Base-by-base conservation (phyloP, 139 green algal species). In the Picochlorum sp. region DNA sequence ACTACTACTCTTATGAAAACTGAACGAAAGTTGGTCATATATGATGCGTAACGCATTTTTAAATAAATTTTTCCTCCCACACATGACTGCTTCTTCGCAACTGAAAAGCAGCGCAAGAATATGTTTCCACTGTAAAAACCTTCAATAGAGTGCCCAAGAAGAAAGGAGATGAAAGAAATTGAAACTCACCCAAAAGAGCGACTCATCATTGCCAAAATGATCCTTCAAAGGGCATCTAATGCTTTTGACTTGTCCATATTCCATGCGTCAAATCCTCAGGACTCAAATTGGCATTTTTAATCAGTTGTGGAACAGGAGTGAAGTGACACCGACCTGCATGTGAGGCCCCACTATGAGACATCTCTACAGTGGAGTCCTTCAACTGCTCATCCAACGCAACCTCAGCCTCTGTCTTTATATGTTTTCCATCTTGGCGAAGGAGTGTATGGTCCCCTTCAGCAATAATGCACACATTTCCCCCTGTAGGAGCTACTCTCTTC, bases 131-230 rank as follows among this genome's bases (percentile, higher is more conserved):
- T 94, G 87, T 49, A 68, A 55, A 69, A 85, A 87, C 79, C 74
- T 57, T 88, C 78, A 21, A 91, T 59, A 1, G 79, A 88, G 61
- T 94, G 87, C 1, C 83, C 82, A 67, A 84, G 75, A 49, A 94
- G 71, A 65, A 95, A 95, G 1, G 82, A 74, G 21, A 91, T 77
- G 64, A 95, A 95, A 1, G 83, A 76, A 92, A 91, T 72, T 95
- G 86, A 38, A 67, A 65, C 79, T 92, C 87, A 30, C 80, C 87
- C 54, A 95, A 32, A 95, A 57, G 8, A 55, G 49, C 11, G 60
- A 21, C 24, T 69, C 60, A 47, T 62, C 10, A 3, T 57, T 56
- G 16, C 28, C 44, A 16, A 50, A 84, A 0, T 67, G 37, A 21
- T 69, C 28, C 2, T 49, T n/a, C 4, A 84, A 2, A 83, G 2